A percentile compares a stretch with the other conserved stretches of the same genome.
Conservation (phyloP, 2,329 filamentous ascomycete species). For the Hysterium pulicare region DNA sequence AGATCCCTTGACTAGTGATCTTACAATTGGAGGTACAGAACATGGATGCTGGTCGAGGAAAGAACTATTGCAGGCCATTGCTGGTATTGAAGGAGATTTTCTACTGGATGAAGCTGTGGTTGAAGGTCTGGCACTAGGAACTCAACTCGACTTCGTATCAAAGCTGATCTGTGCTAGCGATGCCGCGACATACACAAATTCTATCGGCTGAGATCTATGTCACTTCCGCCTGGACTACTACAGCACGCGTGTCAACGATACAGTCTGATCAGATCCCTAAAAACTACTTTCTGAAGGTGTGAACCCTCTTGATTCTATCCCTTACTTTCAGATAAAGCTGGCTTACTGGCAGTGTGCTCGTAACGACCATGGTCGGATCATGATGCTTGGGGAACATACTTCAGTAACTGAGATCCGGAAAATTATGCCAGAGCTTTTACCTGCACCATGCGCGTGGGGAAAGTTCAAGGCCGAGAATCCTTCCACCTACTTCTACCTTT, state of each 20-base stretch:
- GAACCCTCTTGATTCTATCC: not conserved
- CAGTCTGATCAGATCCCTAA: not conserved
- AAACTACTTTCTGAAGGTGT: not conserved
- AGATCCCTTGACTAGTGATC: too few relatives aligned
- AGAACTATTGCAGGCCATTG: too few relatives aligned
- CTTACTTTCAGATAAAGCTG: slow-evolving; percentile 3
- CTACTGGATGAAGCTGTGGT: not conserved
- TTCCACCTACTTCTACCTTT: slow-evolving; percentile 30
- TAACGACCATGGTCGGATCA: slow-evolving; percentile 3
- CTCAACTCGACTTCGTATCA: not conserved
- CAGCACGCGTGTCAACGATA: not conserved
- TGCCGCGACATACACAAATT: not conserved
- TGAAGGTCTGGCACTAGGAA: too few relatives aligned
- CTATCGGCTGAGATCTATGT: not conserved
- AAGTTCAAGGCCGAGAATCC: slow-evolving; percentile 20
- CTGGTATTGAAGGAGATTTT: not conserved
- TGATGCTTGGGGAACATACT: slow-evolving; percentile 18
- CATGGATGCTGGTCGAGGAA: too few relatives aligned
- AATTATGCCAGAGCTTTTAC: slow-evolving; percentile 8
- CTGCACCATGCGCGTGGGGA: slow-evolving; percentile 12
- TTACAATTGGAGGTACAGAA: too few relatives aligned
- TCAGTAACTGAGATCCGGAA: slow-evolving; percentile 14
- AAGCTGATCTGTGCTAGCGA: not conserved
- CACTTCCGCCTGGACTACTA: not conserved
- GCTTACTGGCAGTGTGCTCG: too few relatives aligned